phyloP scores from a whole-genome alignment of 306 rosid species.

The Rubus parviflorus region DNA sequence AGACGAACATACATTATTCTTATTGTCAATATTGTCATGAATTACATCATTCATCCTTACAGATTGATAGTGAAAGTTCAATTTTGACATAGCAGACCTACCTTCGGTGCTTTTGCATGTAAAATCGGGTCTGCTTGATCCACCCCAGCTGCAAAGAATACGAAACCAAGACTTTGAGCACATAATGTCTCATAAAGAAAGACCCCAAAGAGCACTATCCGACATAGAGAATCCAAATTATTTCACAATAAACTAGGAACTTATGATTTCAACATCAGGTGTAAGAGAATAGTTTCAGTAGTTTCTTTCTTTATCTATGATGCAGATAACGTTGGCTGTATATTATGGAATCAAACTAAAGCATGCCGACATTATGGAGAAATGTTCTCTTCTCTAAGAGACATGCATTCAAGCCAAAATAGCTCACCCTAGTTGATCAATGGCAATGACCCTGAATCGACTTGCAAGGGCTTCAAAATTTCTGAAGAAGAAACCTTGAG shows the following conservation, averaged over 20 bases:
- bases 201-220: background rate
- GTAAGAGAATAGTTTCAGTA: background rate
- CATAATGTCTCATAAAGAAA: background rate
- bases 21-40: background rate
- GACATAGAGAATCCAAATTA: background rate
- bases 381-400: no score
- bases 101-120: conserved; percentile 97
- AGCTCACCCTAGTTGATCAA: conserved; percentile 95
- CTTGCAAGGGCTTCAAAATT: conserved; percentile 91
- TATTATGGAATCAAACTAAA: background rate
- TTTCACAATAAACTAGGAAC: background rate
- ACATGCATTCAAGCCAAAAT: background rate
- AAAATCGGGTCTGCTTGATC: conserved; percentile 99
- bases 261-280: background rate
- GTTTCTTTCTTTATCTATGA: no score
- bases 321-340: background rate
- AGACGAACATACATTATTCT: background rate
- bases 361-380: no score
- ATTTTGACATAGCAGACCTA: background rate
- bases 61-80: background rate
- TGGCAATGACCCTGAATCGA: conserved; percentile 79
- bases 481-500: conserved; percentile 95
- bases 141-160: conserved; percentile 85
- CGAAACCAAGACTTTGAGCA: conserved; percentile 13
- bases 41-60: background rate